Evolutionary conservation across 2,329 filamentous ascomycete genomes (phyloP).

Genomic region (Cladosporium sp.): DNA sequence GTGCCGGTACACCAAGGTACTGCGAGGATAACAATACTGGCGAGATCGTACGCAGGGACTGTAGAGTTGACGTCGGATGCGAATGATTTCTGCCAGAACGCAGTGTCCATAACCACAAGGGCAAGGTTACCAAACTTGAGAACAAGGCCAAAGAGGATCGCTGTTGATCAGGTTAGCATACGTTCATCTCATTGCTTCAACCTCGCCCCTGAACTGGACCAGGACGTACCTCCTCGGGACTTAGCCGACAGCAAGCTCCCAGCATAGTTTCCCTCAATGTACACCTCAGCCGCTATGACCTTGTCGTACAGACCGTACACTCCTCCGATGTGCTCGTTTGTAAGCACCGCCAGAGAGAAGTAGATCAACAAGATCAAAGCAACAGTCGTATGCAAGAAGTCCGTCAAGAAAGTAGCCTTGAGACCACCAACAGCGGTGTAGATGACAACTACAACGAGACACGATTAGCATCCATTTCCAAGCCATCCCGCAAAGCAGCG

Average conservation of each 20-base stretch:
- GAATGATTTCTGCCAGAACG: constrained; percentile 58
- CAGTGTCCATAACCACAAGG: constrained; percentile 54
- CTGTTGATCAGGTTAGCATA: constrained; percentile 13
- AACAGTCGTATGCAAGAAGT: constrained; percentile 53
- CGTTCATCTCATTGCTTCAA: not conserved
- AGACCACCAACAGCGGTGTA: constrained; percentile 54
- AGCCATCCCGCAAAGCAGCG: not conserved
- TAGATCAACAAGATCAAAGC: constrained; percentile 53
- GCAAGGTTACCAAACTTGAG: constrained; percentile 54
- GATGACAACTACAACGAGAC: constrained; percentile 34
- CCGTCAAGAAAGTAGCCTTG: constrained; percentile 54
- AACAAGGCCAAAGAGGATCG: constrained; percentile 47
- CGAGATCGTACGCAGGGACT: constrained; percentile 52
- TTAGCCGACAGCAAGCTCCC: constrained; percentile 55
- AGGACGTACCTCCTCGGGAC: constrained; percentile 32
- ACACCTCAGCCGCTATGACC: constrained; percentile 47
- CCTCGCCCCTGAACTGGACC: not conserved
- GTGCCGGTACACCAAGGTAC: constrained; percentile 53
- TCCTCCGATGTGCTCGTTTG: constrained; percentile 47
- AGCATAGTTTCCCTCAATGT: constrained; percentile 50
- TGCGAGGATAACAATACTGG: constrained; percentile 48
- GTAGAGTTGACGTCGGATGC: constrained; percentile 51
- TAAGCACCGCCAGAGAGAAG: constrained; percentile 51
- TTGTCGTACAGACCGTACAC: constrained; percentile 51
- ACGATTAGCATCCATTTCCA: constrained; percentile 29